Percentiles rank a stretch among this genome's conserved stretches.
Evolutionary conservation across 1,284 basidiomycete genomes (phyloP).

Genomic region (Coniferiporia weirii): DNA sequence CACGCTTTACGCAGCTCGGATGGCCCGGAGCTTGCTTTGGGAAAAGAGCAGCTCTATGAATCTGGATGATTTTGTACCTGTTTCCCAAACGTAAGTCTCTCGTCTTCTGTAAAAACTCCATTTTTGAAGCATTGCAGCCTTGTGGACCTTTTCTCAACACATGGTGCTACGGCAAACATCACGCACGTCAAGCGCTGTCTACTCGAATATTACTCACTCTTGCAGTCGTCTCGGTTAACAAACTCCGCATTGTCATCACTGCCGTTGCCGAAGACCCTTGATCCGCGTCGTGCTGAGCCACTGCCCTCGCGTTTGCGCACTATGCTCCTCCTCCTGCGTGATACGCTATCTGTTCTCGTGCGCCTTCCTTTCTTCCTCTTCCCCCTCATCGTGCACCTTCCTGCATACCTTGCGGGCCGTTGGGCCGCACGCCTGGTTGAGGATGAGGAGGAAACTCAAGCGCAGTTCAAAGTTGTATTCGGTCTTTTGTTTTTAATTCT

Average conservation of each 20-base stretch:
- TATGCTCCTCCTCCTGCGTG: constrained; percentile 70
- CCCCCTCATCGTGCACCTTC: constrained; percentile 77
- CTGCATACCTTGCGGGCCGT: constrained; percentile 76
- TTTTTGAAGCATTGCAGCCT: constrained; percentile 42
- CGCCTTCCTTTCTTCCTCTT: constrained; percentile 84
- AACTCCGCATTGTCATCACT: constrained; percentile 78
- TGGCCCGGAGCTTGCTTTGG: constrained; percentile 90
- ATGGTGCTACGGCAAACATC: constrained; percentile 56
- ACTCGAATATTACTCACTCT: constrained; percentile 82
- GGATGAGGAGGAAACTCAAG: constrained; percentile 89
- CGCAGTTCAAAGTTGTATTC: constrained; percentile 88
- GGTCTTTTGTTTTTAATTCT: constrained; percentile 71
- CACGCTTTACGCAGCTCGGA: constrained; percentile 77
- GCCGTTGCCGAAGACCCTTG: constrained; percentile 72
- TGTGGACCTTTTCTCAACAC: constrained; percentile 77
- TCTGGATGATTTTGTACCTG: constrained; percentile 71
- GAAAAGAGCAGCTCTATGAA: constrained; percentile 67
- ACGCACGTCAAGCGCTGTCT: constrained; percentile 62
- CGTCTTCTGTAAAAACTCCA: neutral
- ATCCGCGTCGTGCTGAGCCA: constrained; percentile 66
- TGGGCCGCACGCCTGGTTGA: constrained; percentile 71
- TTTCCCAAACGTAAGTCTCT: constrained; percentile 77
- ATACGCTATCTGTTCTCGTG: constrained; percentile 63
- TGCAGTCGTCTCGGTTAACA: constrained; percentile 75
- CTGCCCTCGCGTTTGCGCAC: constrained; percentile 80